These are phyloP conservation scores for Tolypocladium amazonense DNA, from an alignment of 2,329 filamentous ascomycete species.

Conservation along the genomic window DNA sequence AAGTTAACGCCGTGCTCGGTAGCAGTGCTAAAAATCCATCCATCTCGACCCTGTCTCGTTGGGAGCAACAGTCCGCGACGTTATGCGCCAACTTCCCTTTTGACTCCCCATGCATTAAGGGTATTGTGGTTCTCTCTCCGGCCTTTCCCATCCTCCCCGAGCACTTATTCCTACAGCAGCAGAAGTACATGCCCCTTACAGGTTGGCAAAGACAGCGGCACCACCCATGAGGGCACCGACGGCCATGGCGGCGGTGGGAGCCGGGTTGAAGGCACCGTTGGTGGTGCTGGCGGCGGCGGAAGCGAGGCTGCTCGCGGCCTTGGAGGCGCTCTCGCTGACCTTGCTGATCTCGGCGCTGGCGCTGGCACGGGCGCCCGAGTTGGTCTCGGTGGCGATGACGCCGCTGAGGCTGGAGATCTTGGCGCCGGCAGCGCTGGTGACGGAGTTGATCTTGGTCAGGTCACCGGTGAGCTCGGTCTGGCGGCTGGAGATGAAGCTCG, in stretches of 20 bases:
- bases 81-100: not conserved
- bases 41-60: not conserved
- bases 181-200: conserved; percentile 20
- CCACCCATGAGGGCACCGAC: conserved; percentile 37
- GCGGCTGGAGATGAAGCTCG: conserved; percentile 1
- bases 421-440: conserved; percentile 11
- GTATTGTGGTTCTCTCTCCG: not conserved
- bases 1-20: not conserved
- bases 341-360: conserved; percentile 12
- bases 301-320: conserved; percentile 8
- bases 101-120: not conserved
- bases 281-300: conserved; percentile 7
- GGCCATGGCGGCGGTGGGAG: conserved; percentile 30
- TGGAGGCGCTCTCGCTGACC: conserved; percentile 6
- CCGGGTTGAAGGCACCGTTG: conserved; percentile 15
- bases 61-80: not conserved
- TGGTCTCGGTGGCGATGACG: conserved; percentile 10
- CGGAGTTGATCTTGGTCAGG: not conserved
- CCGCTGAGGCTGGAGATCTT: conserved; percentile 12
- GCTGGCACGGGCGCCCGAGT: conserved; percentile 12
- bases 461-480: conserved; percentile 2
- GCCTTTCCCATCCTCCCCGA: not conserved
- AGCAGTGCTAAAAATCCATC: not conserved
- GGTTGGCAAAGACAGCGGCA: conserved; percentile 31
- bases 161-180: not conserved